These are phyloP conservation scores for Phytophthora capsici DNA, from an alignment of 352 stramenopile genomes.

Conservation along the genomic window DNA sequence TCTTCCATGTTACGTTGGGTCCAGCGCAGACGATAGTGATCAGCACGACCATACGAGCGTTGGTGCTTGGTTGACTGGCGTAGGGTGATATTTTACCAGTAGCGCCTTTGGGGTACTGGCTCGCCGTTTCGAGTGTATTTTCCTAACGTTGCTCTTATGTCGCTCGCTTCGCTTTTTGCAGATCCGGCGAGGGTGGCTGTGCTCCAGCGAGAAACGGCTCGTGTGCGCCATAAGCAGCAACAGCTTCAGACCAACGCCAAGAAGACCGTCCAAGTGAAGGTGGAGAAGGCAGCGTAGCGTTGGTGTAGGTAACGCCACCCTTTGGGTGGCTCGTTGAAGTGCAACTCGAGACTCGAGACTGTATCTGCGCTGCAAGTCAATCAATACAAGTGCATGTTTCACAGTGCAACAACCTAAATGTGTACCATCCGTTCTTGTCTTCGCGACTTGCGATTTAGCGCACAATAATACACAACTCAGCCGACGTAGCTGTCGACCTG, in stretches of 20 bases:
- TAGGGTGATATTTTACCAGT: conserved; percentile 28
- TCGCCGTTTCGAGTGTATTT: conserved; percentile 19
- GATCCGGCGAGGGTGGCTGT: conserved; percentile 61
- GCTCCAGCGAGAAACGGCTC: conserved; percentile 61
- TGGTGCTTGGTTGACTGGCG: conserved; percentile 21
- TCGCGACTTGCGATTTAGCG: no score
- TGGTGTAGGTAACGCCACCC: conserved; percentile 14
- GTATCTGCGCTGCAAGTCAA: background rate
- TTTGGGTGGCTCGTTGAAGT: conserved; percentile 7
- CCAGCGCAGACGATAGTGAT: conserved; percentile 6
- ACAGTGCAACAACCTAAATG: background rate
- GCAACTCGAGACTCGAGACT: no score
- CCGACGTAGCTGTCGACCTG: background rate
- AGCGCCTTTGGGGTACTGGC: background rate
- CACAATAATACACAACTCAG: conserved; percentile 3
- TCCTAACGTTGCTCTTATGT: conserved; percentile 6
- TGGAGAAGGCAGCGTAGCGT: conserved; percentile 44
- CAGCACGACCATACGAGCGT: conserved; percentile 4
- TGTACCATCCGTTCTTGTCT: no score
- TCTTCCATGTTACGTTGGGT: conserved; percentile 11
- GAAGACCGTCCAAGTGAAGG: conserved; percentile 12
- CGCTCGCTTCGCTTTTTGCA: conserved; percentile 16
- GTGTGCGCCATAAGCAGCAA: conserved; percentile 66
- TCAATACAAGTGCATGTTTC: background rate
- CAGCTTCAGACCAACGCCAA: conserved; percentile 34